These are phyloP conservation scores for Cytospora paraplurivora DNA, from an alignment of 2,329 filamentous ascomycete species.

Conservation along the genomic window DNA sequence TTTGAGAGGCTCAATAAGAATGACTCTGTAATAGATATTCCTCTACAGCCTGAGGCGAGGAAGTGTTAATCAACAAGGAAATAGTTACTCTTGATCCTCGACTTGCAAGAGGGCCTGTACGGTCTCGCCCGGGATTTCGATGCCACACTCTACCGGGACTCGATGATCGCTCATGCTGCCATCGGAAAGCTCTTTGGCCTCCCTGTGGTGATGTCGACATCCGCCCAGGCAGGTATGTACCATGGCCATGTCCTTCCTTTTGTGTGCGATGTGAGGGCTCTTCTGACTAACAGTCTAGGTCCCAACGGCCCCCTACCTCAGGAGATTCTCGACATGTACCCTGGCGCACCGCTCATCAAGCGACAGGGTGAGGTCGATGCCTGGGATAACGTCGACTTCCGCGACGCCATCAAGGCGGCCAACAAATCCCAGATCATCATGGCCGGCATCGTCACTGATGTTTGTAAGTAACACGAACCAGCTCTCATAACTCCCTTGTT, in stretches of 20 bases:
- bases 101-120: slow-evolving; percentile 62
- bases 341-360: slow-evolving; percentile 64
- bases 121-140: slow-evolving; percentile 66
- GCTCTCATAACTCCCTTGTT: background rate
- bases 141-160: slow-evolving; percentile 64
- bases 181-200: slow-evolving; percentile 67
- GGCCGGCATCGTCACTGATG: slow-evolving; percentile 72
- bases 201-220: slow-evolving; percentile 71
- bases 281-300: slow-evolving; percentile 42
- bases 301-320: slow-evolving; percentile 72
- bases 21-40: slow-evolving; percentile 32
- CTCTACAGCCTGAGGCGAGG: background rate
- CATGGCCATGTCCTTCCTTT: background rate
- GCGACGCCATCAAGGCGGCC: slow-evolving; percentile 63
- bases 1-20: slow-evolving; percentile 38
- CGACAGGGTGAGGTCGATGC: slow-evolving; percentile 75
- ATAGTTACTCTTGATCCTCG: slow-evolving; percentile 58
- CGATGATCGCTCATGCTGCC: slow-evolving; percentile 68
- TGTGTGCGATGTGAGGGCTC: background rate
- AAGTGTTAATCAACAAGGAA: background rate
- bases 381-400: slow-evolving; percentile 74
- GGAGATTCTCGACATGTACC: slow-evolving; percentile 69
- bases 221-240: slow-evolving; percentile 55
- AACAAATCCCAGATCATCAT: slow-evolving; percentile 71
- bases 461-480: slow-evolving; percentile 50